Conservation (phyloP, 2,329 filamentous ascomycete species). For the Fusarium sarcochroum region DNA sequence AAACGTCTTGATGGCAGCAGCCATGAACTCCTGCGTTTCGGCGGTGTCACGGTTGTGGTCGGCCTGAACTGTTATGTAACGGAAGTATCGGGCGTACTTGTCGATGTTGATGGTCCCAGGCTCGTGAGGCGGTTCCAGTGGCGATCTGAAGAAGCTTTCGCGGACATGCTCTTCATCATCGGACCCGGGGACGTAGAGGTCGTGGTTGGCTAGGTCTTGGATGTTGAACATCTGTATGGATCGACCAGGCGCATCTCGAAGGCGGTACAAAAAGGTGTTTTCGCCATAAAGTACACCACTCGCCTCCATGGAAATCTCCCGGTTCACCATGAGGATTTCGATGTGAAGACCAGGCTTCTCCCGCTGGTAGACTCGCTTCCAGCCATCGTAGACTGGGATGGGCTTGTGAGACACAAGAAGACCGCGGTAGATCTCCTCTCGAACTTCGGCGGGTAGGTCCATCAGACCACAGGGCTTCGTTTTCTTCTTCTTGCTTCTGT, state of each 20-base stretch:
- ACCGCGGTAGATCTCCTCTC: conserved; percentile 50
- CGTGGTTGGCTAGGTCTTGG: conserved; percentile 32
- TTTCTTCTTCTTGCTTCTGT: neutral
- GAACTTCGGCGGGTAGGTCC: conserved; percentile 50
- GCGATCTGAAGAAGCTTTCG: neutral
- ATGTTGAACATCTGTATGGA: conserved; percentile 35
- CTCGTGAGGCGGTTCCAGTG: conserved; percentile 18
- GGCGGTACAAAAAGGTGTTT: conserved; percentile 63
- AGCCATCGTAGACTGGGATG: conserved; percentile 54
- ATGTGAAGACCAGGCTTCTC: conserved; percentile 51
- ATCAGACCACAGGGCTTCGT: conserved; percentile 20
- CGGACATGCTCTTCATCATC: neutral
- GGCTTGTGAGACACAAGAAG: conserved; percentile 52
- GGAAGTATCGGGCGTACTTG: conserved; percentile 58
- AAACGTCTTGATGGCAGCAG: conserved; percentile 57
- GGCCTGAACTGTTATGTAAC: conserved; percentile 59
- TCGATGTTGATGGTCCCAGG: conserved; percentile 50
- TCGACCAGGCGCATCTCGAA: conserved; percentile 55
- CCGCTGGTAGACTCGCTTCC: conserved; percentile 52
- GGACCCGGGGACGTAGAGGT: conserved; percentile 17
- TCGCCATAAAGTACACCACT: conserved; percentile 61
- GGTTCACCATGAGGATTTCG: conserved; percentile 56
- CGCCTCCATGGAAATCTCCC: conserved; percentile 55
- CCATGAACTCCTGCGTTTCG: conserved; percentile 51
- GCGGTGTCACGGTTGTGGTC: conserved; percentile 56